Base-by-base conservation (phyloP, 495 filamentous ascomycete species). In the Aspergillus nidulans region DNA sequence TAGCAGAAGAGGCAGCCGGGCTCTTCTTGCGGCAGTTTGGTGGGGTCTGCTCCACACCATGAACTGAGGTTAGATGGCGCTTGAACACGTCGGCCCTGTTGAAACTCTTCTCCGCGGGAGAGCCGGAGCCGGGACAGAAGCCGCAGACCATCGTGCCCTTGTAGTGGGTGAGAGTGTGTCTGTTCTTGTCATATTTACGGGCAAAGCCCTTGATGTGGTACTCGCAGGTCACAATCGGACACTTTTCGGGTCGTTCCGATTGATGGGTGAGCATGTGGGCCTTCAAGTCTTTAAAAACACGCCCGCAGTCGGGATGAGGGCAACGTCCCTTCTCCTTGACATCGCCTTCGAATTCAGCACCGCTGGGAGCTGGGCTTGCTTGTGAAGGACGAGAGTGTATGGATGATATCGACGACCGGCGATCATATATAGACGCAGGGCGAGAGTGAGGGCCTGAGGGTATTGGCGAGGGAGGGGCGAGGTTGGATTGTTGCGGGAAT, bases 121-220 rank as follows among this genome's bases (percentile, higher is more conserved):
- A 95, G 10, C 95, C 95, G 18, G 88, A 88, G 2, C 92, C 91
- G 2, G 94, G 90, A 58, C 94, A 99, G 71, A 99, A 97, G 10
- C 92, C 92, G 68, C 94, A 99, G 13, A 97, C 90, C 95, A 99
- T 97, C 6, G 91, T 97, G 5, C 95, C 95, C 70, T 97, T 97
- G 79, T 99, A 99, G 61, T 99, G 94, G 21, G 95, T 99, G 59
- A 99, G 68, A 0, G 92, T 96, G 66, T 99, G 94, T n/a, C 94
- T 77, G 68, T 97, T 97, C 75, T 97, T 97, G 71, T 99, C 94
- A 64, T 99, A 99, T 64, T 97, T 99, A 38, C 94, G 78, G 4
- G 94, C 92, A 63, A 99, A 99, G 1, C 94, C 94, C 70, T 97
- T 97, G 55, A 81, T 80, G 71, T 96, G 91, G 66, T 96, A 99